phyloP scores from a whole-genome alignment of 2,329 filamentous ascomycete genomes.

The Calonectria pteridis region DNA sequence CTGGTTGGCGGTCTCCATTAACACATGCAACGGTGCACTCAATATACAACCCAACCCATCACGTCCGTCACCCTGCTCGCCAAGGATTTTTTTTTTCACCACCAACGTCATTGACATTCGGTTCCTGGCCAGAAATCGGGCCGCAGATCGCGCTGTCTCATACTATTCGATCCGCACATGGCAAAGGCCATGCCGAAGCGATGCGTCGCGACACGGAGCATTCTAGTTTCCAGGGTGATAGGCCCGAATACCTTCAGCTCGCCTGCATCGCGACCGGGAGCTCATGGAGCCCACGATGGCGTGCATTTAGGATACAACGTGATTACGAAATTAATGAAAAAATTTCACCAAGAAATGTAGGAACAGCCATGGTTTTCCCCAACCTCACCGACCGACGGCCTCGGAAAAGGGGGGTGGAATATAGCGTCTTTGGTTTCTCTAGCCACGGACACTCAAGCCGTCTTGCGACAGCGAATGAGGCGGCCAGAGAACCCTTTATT shows the following conservation, averaged over 20 bases:
- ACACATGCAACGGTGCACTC: not conserved
- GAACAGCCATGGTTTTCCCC: slow-evolving; percentile 86
- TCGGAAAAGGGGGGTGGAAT: slow-evolving; percentile 92
- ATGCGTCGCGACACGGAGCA: slow-evolving; percentile 5
- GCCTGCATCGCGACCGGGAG: not conserved
- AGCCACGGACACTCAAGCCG: slow-evolving; percentile 73
- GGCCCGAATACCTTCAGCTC: slow-evolving; percentile 25
- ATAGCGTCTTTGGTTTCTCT: slow-evolving; percentile 75
- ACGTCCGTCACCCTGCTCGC: slow-evolving; percentile 1
- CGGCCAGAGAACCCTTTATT: slow-evolving; percentile 74
- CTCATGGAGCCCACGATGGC: not conserved
- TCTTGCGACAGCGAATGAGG: slow-evolving; percentile 75
- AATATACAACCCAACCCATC: not conserved
- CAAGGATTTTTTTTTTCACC: not conserved
- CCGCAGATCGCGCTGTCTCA: slow-evolving; percentile 19
- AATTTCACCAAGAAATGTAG: slow-evolving; percentile 65
- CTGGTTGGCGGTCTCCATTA: not conserved
- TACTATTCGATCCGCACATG: not conserved
- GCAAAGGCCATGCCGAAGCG: not conserved
- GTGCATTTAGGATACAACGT: not conserved
- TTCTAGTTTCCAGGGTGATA: not conserved
- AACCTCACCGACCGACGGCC: slow-evolving; percentile 91
- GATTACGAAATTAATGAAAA: not conserved
- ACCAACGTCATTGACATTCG: not conserved
- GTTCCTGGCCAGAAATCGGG: not conserved